These are phyloP conservation scores for Pyrrhoderma noxium DNA, from an alignment of 1,284 basidiomycete genomes.

Conservation along the genomic window DNA sequence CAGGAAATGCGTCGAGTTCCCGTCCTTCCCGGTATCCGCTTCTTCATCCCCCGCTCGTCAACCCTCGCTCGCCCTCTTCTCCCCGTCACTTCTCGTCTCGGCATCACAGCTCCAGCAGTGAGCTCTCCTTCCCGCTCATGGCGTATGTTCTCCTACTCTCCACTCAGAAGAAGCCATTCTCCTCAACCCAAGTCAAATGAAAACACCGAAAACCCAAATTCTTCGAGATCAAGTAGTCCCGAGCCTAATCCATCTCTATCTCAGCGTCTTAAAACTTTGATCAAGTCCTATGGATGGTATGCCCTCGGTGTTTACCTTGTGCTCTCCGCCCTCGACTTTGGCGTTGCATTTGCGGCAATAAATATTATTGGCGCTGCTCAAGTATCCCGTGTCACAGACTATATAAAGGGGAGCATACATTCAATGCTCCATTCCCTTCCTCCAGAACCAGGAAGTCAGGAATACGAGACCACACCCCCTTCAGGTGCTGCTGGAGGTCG, in stretches of 20 bases:
- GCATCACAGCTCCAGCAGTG: slow-evolving; percentile 20
- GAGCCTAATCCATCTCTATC: slow-evolving; percentile 51
- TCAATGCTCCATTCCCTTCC: slow-evolving; percentile 42
- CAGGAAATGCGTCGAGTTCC: slow-evolving; percentile 10
- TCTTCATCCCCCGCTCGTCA: slow-evolving; percentile 28
- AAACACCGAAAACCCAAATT: slow-evolving; percentile 18
- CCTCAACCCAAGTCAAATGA: too few relatives aligned
- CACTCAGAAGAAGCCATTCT: too few relatives aligned
- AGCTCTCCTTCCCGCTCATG: background rate
- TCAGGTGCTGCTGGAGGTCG: slow-evolving; percentile 30
- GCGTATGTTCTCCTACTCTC: slow-evolving; percentile 13
- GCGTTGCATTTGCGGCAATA: slow-evolving; percentile 76
- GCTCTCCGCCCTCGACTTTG: slow-evolving; percentile 70
- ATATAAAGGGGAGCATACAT: slow-evolving; percentile 46
- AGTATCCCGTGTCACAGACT: slow-evolving; percentile 62
- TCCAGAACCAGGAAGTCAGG: slow-evolving; percentile 58
- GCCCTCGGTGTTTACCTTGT: slow-evolving; percentile 81
- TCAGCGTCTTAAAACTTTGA: slow-evolving; percentile 76
- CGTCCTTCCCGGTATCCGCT: slow-evolving; percentile 22
- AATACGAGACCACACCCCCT: slow-evolving; percentile 36
- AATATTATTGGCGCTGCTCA: slow-evolving; percentile 88
- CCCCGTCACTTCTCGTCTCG: slow-evolving; percentile 29
- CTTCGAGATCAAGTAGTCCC: slow-evolving; percentile 17
- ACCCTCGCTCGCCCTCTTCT: slow-evolving; percentile 32
- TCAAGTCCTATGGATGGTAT: slow-evolving; percentile 91